Evolutionary conservation across 768 basidiomycete genomes (phyloP).

Genomic region (Pleurotus platypus): DNA sequence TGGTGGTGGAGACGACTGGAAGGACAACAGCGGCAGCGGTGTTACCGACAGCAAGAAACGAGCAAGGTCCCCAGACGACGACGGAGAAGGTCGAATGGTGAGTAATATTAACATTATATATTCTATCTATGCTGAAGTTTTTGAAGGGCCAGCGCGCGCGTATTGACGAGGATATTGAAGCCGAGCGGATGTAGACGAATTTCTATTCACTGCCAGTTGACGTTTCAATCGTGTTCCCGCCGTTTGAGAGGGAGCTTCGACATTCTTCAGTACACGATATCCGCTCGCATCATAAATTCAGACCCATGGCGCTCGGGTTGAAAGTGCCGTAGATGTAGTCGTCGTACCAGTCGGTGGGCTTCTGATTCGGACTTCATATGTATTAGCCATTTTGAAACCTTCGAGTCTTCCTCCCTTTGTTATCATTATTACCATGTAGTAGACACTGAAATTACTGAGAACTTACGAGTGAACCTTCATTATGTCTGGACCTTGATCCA

Average conservation of each 20-base stretch:
- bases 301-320: slow-evolving; percentile 29
- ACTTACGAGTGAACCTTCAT: slow-evolving; percentile 50
- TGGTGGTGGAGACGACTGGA: slow-evolving; percentile 85
- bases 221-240: no score
- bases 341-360: slow-evolving; percentile 65
- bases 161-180: slow-evolving; percentile 63
- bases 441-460: slow-evolving; percentile 2
- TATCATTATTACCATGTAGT: background rate
- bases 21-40: slow-evolving; percentile 46
- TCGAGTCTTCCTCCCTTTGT: slow-evolving; percentile 29
- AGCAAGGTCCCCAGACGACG: slow-evolving; percentile 75
- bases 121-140: background rate
- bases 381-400: slow-evolving; percentile 52
- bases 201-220: background rate
- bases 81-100: slow-evolving; percentile 59
- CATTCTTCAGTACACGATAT: slow-evolving; percentile 42
- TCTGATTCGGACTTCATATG: slow-evolving; percentile 56
- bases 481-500: slow-evolving; percentile 38
- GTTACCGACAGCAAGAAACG: slow-evolving; percentile 45
- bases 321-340: slow-evolving; percentile 55
- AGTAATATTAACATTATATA: slow-evolving; percentile 19
- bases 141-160: slow-evolving; percentile 55
- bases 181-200: slow-evolving; percentile 60
- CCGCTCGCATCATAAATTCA: slow-evolving; percentile 42
- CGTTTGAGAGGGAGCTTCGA: background rate